Evolutionary conservation across 108 stramenopile species (phyloP).

Genomic region (Pseudonitzschia pungens): DNA sequence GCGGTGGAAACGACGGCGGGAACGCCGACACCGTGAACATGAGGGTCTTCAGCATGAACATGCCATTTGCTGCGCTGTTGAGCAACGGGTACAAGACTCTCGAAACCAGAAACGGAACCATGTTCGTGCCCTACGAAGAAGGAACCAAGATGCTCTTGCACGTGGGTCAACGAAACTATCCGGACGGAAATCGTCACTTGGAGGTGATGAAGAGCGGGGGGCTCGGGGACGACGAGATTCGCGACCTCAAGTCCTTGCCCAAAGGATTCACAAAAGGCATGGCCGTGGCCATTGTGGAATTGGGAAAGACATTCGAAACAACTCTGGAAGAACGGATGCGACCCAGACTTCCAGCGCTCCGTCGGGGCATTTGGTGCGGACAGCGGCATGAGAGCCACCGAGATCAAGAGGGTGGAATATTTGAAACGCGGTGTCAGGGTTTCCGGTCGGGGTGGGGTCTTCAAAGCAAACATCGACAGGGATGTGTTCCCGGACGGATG

Average conservation of each 20-base stretch:
- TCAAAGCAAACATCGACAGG: constrained; percentile 51
- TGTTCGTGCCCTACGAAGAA: constrained; percentile 67
- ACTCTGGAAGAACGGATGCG: constrained; percentile 53
- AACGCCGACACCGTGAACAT: constrained; percentile 12
- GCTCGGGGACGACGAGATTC: constrained; percentile 49
- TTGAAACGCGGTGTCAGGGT: constrained; percentile 46
- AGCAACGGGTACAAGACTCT: constrained; percentile 79
- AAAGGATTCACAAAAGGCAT: constrained; percentile 57
- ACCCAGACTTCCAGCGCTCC: constrained; percentile 57
- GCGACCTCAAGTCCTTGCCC: constrained; percentile 53
- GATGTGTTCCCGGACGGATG: constrained; percentile 64
- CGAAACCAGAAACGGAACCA: constrained; percentile 81
- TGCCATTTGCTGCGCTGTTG: constrained; percentile 77
- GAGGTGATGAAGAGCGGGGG: constrained; percentile 62
- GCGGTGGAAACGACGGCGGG: constrained; percentile 20
- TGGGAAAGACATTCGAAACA: constrained; percentile 72
- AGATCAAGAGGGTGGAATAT: constrained; percentile 68
- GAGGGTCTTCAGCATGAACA: constrained; percentile 72
- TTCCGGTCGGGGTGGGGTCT: constrained; percentile 57
- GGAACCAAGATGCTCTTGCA: constrained; percentile 75
- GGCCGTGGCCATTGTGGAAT: constrained; percentile 65
- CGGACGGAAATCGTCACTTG: constrained; percentile 66
- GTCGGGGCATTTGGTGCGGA: constrained; percentile 65
- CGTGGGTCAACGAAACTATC: constrained; percentile 74
- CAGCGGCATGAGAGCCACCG: constrained; percentile 61